Conservation (phyloP, 345 rosid species). For the Heritiera littoralis region DNA sequence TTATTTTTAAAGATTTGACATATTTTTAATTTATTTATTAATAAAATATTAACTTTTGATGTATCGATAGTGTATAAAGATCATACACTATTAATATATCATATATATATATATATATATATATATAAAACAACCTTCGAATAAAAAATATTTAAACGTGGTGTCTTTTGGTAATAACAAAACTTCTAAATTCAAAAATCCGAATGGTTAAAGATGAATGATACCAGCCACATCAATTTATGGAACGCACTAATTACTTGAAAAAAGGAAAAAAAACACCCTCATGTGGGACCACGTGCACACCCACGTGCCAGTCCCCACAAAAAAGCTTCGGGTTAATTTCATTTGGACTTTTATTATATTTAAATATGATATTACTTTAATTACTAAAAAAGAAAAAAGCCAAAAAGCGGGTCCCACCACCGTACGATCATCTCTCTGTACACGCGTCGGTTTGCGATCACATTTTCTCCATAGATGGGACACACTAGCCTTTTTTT, state of each 20-base stretch:
- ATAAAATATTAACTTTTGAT: too few relatives aligned
- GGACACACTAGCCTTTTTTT: background rate
- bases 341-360: background rate
- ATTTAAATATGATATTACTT: background rate
- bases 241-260: background rate
- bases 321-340: background rate
- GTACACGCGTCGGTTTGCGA: constrained; percentile 3
- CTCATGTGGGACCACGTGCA: background rate
- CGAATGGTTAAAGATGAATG: background rate
- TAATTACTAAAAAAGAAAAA: background rate
- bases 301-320: constrained; percentile 1
- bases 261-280: background rate
- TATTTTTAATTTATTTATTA: too few relatives aligned
- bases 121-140: too few relatives aligned
- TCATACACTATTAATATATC: too few relatives aligned
- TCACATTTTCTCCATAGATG: background rate
- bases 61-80: too few relatives aligned
- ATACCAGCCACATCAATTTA: background rate
- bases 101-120: too few relatives aligned
- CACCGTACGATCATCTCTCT: background rate
- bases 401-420: background rate
- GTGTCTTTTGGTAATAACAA: too few relatives aligned
- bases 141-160: too few relatives aligned
- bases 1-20: too few relatives aligned
- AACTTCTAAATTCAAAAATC: too few relatives aligned